Evolutionary conservation across 768 basidiomycete species (phyloP).

Genomic region (Boletus rubroflammeus): DNA sequence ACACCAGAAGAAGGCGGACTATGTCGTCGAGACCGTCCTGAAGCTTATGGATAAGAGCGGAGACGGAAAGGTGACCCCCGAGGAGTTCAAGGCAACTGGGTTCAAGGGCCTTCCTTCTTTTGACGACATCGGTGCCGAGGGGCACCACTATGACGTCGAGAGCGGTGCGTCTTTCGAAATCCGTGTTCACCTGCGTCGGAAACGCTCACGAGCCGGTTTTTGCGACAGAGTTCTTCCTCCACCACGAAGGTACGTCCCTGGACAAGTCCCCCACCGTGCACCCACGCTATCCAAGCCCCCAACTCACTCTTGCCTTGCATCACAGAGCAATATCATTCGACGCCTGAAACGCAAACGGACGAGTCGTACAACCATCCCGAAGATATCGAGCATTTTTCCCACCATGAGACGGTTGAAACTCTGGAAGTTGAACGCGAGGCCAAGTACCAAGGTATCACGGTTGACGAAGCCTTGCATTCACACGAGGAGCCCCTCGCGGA

Average conservation of each 20-base stretch:
- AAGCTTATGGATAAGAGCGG: slow-evolving; percentile 65
- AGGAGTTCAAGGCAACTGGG: slow-evolving; percentile 72
- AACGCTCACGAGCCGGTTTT: neutral
- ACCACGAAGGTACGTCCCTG: slow-evolving; percentile 81
- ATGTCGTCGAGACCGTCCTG: slow-evolving; percentile 71
- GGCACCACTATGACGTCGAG: slow-evolving; percentile 90
- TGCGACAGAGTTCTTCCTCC: slow-evolving; percentile 80
- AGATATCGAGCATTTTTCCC: slow-evolving; percentile 86
- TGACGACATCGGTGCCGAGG: slow-evolving; percentile 79
- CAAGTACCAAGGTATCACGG: slow-evolving; percentile 74
- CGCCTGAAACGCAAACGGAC: slow-evolving; percentile 96
- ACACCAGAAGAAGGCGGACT: slow-evolving; percentile 77
- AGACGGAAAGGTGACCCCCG: slow-evolving; percentile 65
- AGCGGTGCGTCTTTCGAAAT: slow-evolving; percentile 54
- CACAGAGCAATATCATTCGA: slow-evolving; percentile 86
- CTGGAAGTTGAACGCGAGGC: slow-evolving; percentile 84
- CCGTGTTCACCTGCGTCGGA: neutral
- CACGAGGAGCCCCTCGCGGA: slow-evolving; percentile 42
- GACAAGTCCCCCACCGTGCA: too few relatives aligned
- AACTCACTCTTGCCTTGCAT: neutral
- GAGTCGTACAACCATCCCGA: slow-evolving; percentile 93
- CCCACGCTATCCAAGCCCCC: neutral
- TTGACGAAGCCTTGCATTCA: slow-evolving; percentile 61
- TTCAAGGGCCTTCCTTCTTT: slow-evolving; percentile 79
- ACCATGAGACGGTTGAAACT: slow-evolving; percentile 82